Evolutionary conservation across 805 yeast species (phyloP).

Genomic region (Metschnikowia continentalis): DNA sequence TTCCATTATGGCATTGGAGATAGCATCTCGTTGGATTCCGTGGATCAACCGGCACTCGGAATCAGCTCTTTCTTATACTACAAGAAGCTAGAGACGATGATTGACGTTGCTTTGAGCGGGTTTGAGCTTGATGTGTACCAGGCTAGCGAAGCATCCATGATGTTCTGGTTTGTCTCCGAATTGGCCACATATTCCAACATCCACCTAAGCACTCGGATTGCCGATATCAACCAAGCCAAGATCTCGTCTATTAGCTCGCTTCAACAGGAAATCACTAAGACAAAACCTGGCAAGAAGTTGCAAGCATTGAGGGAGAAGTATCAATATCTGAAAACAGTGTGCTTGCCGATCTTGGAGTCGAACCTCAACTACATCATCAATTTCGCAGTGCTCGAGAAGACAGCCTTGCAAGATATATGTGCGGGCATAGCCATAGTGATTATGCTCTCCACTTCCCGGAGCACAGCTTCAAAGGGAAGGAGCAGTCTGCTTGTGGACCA

Average conservation of each 20-base stretch:
- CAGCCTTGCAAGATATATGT: conserved; percentile 21
- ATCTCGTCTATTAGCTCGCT: conserved; percentile 5
- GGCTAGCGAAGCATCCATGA: conserved; percentile 60
- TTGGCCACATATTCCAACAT: conserved; percentile 38
- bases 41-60: conserved; percentile 52
- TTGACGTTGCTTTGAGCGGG: conserved; percentile 67
- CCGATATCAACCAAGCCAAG: conserved; percentile 25
- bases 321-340: conserved; percentile 24
- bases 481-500: not conserved
- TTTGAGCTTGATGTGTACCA: conserved; percentile 72
- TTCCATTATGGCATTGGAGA: conserved; percentile 37
- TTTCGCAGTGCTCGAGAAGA: conserved; percentile 20
- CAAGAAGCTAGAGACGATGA: conserved; percentile 66
- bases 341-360: conserved; percentile 33
- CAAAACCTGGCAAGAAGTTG: conserved; percentile 46
- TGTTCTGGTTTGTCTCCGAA: conserved; percentile 65
- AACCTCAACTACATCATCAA: conserved; percentile 23
- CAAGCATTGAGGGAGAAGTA: conserved; percentile 31
- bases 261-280: conserved; percentile 25
- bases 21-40: conserved; percentile 14
- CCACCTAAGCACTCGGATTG: conserved; percentile 42
- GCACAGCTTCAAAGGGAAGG: not conserved
- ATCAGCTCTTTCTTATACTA: conserved; percentile 66
- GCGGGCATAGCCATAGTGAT: conserved; percentile 9
- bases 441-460: not conserved